Evolutionary conservation across 805 yeast species (phyloP), one percentile per base, ranked within the genome.

Genomic region (Kodamaea neixiangensis): DNA sequence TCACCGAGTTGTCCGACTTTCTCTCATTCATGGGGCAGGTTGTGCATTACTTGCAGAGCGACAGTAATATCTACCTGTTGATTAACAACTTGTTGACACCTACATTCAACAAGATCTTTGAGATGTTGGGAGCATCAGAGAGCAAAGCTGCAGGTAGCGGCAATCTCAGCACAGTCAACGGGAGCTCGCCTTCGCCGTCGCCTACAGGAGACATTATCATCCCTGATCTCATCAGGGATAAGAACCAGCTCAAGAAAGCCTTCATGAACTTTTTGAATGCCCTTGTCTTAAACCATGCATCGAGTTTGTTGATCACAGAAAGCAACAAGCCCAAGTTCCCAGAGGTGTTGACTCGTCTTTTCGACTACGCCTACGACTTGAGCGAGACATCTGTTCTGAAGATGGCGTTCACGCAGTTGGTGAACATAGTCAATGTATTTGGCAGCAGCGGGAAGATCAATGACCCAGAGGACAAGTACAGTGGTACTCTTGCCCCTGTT

Each of bases 21-120:
- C 71, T 91, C 49, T 80, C 93, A 37, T 93, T 94, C 65, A 71
- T 94, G 54, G 92, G 96, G 4, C 98, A 94, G 69, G 80, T 94
- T 54, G 81, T 87, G 47, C 97, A 93, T 65, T 80, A 77, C 56
- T 90, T 86, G 69, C 80, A 82, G 61, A 75, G 75, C 43, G 85
- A 88, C 58, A 83, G 80, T 40, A 78, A 76, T 41, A 82, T 91
- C 48, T 90, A 88, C 66, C 83, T 83, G 58, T 73, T 93, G 68
- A 74, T 93, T 55, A 83, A 87, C 60, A 84, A 85, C 50, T 72
- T 94, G 53, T 65, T 90, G 51, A 73, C 87, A 0, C 96, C 97
- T n/a, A 76, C 92, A 46, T 71, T 87, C 22, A 74, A 75, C 47
- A 87, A 87, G 60, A 76, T 87, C 7, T 82, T 84, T 58, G 73